phyloP scores from a whole-genome alignment of 768 basidiomycete species.

The Amanita pallidorosea region DNA sequence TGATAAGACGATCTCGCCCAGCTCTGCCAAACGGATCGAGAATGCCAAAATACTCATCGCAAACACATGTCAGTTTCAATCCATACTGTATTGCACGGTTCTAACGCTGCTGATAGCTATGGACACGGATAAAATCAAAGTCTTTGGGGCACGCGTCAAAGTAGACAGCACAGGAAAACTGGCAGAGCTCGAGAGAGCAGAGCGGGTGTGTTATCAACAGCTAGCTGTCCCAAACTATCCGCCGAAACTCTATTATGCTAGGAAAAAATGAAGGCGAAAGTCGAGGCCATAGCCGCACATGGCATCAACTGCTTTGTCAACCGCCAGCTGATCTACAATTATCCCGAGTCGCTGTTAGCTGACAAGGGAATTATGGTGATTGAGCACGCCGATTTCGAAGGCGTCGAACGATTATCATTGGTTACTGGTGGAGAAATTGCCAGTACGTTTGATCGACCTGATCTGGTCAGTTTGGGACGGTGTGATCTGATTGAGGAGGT shows the following conservation, averaged over 20 bases:
- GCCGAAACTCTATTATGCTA: slow-evolving; percentile 17
- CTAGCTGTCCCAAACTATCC: neutral
- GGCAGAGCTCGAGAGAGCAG: slow-evolving; percentile 95
- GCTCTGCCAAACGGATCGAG: slow-evolving; percentile 90
- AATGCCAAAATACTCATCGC: slow-evolving; percentile 95
- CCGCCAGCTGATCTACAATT: slow-evolving; percentile 98
- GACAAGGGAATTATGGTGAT: slow-evolving; percentile 94
- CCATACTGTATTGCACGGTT: neutral
- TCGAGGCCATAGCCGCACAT: slow-evolving; percentile 86
- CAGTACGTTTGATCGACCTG: slow-evolving; percentile 88
- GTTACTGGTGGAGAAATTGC: slow-evolving; percentile 98
- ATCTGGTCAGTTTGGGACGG: slow-evolving; percentile 82
- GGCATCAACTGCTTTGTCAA: slow-evolving; percentile 98
- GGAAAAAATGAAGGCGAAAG: slow-evolving; percentile 99
- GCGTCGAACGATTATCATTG: slow-evolving; percentile 89
- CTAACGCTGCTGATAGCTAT: slow-evolving; percentile 50
- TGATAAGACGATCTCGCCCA: slow-evolving; percentile 89
- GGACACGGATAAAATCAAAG: slow-evolving; percentile 99
- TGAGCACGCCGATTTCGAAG: slow-evolving; percentile 98
- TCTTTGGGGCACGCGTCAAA: slow-evolving; percentile 93
- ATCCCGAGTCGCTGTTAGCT: slow-evolving; percentile 90
- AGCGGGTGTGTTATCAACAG: slow-evolving; percentile 44
- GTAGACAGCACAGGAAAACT: slow-evolving; percentile 95
- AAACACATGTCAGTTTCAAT: slow-evolving; percentile 65
- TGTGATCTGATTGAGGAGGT: slow-evolving; percentile 98